Base-by-base conservation (phyloP, 208 protist genomes). In the Trypanosoma scelopori region DNA sequence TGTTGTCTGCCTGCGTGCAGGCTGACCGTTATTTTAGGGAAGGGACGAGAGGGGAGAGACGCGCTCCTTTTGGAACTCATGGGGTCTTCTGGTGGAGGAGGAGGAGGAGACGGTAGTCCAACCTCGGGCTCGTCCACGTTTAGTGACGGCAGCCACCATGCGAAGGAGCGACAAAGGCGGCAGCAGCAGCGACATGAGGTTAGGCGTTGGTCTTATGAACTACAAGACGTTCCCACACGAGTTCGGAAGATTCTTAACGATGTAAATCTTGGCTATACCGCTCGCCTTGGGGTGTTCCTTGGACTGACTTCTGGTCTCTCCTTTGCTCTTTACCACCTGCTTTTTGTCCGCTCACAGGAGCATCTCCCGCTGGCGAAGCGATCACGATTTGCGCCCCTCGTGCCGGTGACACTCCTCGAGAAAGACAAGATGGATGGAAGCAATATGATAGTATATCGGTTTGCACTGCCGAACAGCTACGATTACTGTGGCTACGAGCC, bases 401-500 rank as follows among this genome's bases (percentile, higher is more conserved):
- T 95, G 6, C 85, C 81, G 12, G 80, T 91, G 53, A 93, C 87
- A 0, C 73, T 95, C 27, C 27, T 95, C 1, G 84, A 91, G 43
- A 83, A 85, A 62, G 78, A 76, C 28, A 62, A 70, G 5, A 62
- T 84, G 30, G 70, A 79, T 39, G 78, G 69, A n/a, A 83, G 70
- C 28, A 61, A 79, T 39, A 91, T 95, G 85, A 62, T 80, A 37
- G 49, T 84, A 3, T 85, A 86, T 25, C 82, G 90, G 30, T 92
- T 95, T 56, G 84, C 87, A 0, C 66, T 95, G 42, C 87, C 90
- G 0, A 74, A 92, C 72, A 79, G 67, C 56, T 91, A 88, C 71
- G 90, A 95, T 75, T 93, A 90, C 79, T 81, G 87, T 47, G 90
- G 90, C 12, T 93, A 95, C 69, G 84, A 84, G 30, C 87, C 87